Percentiles rank a stretch among this genome's conserved stretches.
Conservation (phyloP, 257 asterid genomes). For the Paraleonurus japonicus region DNA sequence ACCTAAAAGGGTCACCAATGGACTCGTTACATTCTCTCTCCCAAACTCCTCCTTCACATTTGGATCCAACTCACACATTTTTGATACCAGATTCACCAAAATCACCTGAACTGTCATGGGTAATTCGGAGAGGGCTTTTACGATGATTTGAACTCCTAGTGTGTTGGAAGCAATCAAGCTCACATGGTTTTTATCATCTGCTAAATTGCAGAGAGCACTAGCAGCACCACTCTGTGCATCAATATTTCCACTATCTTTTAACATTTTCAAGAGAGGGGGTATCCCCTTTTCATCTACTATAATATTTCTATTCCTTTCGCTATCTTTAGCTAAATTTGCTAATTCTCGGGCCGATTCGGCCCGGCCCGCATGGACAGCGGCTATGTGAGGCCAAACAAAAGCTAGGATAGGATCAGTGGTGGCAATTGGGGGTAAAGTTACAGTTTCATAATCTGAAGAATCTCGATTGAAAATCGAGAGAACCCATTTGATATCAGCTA, state of each 20-base stretch:
- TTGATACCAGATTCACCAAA: conserved; percentile 41
- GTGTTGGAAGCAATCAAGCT: conserved; percentile 29
- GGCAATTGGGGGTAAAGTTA: conserved; percentile 55
- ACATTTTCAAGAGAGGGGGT: conserved; percentile 51
- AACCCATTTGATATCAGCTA: conserved; percentile 56
- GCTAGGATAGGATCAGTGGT: conserved; percentile 51
- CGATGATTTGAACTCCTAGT: conserved; percentile 39
- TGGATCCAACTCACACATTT: conserved; percentile 42
- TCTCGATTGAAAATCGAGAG: conserved; percentile 37
- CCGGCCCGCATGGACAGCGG: conserved; percentile 52
- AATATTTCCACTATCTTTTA: conserved; percentile 41
- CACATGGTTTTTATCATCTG: conserved; percentile 39
- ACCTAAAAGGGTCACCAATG: conserved; percentile 44
- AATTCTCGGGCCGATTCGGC: conserved; percentile 45
- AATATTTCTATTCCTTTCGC: conserved; percentile 37
- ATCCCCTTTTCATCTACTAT: conserved; percentile 54
- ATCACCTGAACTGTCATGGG: conserved; percentile 36
- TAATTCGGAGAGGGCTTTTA: conserved; percentile 35
- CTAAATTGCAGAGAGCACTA: conserved; percentile 41
- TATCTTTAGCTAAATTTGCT: conserved; percentile 33
- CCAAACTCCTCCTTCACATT: conserved; percentile 59
- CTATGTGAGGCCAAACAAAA: conserved; percentile 55
- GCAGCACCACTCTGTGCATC: conserved; percentile 56
- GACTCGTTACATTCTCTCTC: conserved; percentile 53
- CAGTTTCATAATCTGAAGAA: conserved; percentile 23